Evolutionary conservation across 331 rosid species (phyloP), one percentile per base, ranked within the genome.

Genomic region (Malus hybrid): DNA sequence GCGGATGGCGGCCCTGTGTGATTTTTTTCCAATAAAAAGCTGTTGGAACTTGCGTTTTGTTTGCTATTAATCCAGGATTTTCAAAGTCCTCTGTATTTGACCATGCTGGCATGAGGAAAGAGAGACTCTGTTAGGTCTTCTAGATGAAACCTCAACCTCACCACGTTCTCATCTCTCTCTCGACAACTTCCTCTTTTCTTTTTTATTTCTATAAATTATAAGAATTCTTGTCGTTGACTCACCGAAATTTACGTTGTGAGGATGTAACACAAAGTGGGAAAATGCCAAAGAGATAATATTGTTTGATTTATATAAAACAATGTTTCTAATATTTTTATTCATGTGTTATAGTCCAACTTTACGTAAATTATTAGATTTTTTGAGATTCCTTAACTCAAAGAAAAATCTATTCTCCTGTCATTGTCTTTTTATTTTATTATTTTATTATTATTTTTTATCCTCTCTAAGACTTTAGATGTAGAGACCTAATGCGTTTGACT

Each of bases 1-100:
- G 0, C 0, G 6, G 15, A 0, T 12, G 2, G 6, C 15, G 50
- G 6, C 5, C 14, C 2, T 1, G 1, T 18, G 4, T 54, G 59
- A 6, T 2, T 2, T 0, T 62, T 62, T 62, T 62, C 16, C 1
- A 27, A 62, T 24, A 5, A 7, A 44, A 28, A 63, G 67, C 4
- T 29, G 39, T 29, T 63, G 42, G 1, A 63, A 14, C 3, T 63
- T 63, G 67, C 42, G 18, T 12, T 24, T 24, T 24, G 12, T 29
- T 14, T 28, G 32, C 32, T 7, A 10, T 24, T 60, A 60, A 20
- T 22, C 16, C 11, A 11, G 50, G 15, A 11, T 44, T 60, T 60
- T 60, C 65, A 60, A 60, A 0, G 18, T 60, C 32, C 3, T 60
- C 36, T 6, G 5, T 5, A 29, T 13, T 3, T 9, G n/a, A 2